Evolutionary conservation across 2,329 filamentous ascomycete species (phyloP).

Genomic region (Penicillium aurantiogriseum): DNA sequence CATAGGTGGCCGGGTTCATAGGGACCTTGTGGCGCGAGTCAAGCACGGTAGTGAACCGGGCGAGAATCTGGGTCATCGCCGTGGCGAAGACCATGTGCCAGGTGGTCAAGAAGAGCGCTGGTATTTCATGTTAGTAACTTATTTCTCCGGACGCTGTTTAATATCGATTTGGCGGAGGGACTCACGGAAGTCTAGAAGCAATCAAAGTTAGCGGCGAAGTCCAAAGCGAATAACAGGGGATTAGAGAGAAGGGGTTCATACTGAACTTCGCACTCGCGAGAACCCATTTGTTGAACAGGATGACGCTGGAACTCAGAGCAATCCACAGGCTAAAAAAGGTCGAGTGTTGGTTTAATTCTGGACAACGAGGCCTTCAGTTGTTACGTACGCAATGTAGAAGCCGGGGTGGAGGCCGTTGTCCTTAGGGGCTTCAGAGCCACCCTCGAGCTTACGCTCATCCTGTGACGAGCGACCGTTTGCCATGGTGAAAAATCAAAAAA

Average conservation of each 20-base stretch:
- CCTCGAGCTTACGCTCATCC: conserved; percentile 29
- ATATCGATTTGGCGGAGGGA: conserved; percentile 7
- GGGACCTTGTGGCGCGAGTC: conserved; percentile 93
- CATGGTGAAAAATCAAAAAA: conserved; percentile 16
- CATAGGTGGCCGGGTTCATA: conserved; percentile 89
- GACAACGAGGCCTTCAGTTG: not conserved
- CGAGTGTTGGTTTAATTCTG: conserved; percentile 13
- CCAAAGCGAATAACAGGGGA: not conserved
- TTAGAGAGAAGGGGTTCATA: conserved; percentile 45
- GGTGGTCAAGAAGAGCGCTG: conserved; percentile 71
- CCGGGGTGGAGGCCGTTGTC: conserved; percentile 29
- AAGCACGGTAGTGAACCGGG: conserved; percentile 80
- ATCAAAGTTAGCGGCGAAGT: conserved; percentile 11
- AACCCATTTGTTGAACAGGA: conserved; percentile 99
- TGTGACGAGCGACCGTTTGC: conserved; percentile 25
- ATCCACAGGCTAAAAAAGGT: conserved; percentile 72
- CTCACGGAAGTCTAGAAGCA: conserved; percentile 46
- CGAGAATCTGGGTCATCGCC: conserved; percentile 86
- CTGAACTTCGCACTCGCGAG: conserved; percentile 79
- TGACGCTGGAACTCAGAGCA: conserved; percentile 82
- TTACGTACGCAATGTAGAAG: conserved; percentile 32
- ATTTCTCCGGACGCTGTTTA: not conserved
- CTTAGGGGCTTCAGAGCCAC: conserved; percentile 19
- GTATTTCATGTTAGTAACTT: conserved; percentile 2
- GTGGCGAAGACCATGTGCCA: conserved; percentile 93